phyloP scores from a whole-genome alignment of 805 yeast species.

The Candida nonsorbophila region DNA sequence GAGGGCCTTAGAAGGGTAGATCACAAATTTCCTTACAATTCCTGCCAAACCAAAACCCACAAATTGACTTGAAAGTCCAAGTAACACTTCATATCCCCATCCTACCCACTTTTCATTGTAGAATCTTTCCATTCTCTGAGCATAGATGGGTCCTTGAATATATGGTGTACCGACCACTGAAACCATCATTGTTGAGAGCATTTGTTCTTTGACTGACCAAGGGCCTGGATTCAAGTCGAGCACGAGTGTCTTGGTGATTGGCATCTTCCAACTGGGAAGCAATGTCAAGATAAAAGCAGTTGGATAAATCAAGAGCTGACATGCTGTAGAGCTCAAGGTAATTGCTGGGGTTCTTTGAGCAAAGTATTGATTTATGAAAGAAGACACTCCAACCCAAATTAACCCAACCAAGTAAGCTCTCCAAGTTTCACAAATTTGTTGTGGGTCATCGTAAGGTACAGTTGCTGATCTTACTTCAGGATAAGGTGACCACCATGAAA shows the following conservation, averaged over 20 bases:
- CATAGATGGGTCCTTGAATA: conserved; percentile 24
- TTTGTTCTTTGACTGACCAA: conserved; percentile 59
- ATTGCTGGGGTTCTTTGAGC: conserved; percentile 47
- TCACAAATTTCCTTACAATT: conserved; percentile 18
- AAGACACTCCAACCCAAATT: conserved; percentile 44
- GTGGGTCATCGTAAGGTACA: conserved; percentile 48
- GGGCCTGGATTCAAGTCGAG: conserved; percentile 27
- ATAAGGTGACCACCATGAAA: conserved; percentile 44
- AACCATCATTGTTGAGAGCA: conserved; percentile 48
- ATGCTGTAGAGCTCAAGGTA: conserved; percentile 32
- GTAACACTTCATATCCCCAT: conserved; percentile 18
- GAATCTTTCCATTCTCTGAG: conserved; percentile 15
- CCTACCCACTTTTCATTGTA: conserved; percentile 20
- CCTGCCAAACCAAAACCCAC: conserved; percentile 27
- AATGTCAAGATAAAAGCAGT: conserved; percentile 32
- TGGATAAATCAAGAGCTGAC: conserved; percentile 40
- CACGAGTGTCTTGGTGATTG: conserved; percentile 1
- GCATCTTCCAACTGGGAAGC: conserved; percentile 36
- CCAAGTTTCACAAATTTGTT: conserved; percentile 42
- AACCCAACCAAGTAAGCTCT: conserved; percentile 50
- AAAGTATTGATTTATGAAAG: conserved; percentile 52
- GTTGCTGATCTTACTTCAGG: conserved; percentile 62
- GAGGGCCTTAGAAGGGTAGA: conserved; percentile 18
- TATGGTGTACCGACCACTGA: conserved; percentile 22
- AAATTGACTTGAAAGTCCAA: conserved; percentile 17